These are phyloP conservation scores for Penicillium sp. DNA, from an alignment of 2,329 filamentous ascomycete species.

Conservation along the genomic window DNA sequence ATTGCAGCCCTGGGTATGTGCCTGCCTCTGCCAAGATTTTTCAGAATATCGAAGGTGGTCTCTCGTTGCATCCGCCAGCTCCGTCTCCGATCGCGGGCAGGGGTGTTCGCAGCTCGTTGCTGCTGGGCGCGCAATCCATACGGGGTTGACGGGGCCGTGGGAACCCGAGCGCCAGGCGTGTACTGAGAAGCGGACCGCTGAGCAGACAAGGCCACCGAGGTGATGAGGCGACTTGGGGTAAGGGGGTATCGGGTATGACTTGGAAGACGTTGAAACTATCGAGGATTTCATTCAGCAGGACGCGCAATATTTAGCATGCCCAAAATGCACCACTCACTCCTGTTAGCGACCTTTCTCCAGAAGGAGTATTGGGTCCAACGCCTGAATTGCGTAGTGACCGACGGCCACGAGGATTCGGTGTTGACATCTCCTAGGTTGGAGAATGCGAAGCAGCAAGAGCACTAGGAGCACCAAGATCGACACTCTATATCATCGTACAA, in stretches of 20 bases:
- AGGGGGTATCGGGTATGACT: slow-evolving; percentile 31
- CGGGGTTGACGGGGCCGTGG: slow-evolving; percentile 51
- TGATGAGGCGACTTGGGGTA: slow-evolving; percentile 36
- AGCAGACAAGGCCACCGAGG: slow-evolving; percentile 31
- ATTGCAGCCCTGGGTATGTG: not conserved
- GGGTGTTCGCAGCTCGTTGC: slow-evolving; percentile 53
- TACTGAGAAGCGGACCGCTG: slow-evolving; percentile 34
- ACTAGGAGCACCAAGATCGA: no score
- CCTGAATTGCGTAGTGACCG: slow-evolving; percentile 26
- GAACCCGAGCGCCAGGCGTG: slow-evolving; percentile 34
- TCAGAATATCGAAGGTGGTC: slow-evolving; percentile 55
- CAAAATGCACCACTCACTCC: slow-evolving; percentile 17
- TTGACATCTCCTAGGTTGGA: slow-evolving; percentile 24
- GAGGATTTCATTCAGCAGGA: slow-evolving; percentile 3
- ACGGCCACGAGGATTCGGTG: slow-evolving; percentile 30
- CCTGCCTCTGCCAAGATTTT: slow-evolving; percentile 53
- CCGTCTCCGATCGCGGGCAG: slow-evolving; percentile 49
- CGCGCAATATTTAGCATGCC: not conserved
- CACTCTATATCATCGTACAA: no score
- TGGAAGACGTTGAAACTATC: slow-evolving; percentile 38
- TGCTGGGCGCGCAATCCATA: slow-evolving; percentile 55
- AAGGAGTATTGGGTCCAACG: slow-evolving; percentile 25
- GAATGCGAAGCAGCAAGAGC: no score
- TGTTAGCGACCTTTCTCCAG: slow-evolving; percentile 30
- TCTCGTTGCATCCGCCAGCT: slow-evolving; percentile 53